Conservation (phyloP, 495 filamentous ascomycete species). For the Cenococcum geophilum region DNA sequence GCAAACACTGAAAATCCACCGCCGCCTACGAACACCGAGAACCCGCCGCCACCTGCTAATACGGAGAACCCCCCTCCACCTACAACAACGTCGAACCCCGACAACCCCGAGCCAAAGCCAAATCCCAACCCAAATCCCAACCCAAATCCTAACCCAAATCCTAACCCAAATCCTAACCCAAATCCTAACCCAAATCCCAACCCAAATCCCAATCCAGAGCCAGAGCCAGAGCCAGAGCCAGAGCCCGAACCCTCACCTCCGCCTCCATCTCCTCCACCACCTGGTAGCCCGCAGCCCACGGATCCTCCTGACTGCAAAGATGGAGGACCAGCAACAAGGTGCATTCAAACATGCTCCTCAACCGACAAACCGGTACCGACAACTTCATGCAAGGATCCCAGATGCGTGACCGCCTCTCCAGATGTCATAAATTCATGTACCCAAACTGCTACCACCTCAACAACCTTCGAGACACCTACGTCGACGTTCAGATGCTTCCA, state of each 20-base stretch:
- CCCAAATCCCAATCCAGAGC: not conserved
- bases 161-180: too few relatives aligned
- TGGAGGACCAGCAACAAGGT: not conserved
- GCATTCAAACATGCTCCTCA: not conserved
- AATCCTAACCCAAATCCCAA: not conserved
- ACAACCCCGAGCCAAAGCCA: not conserved
- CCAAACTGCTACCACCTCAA: not conserved
- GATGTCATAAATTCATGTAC: not conserved
- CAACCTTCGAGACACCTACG: not conserved
- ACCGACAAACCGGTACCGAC: not conserved
- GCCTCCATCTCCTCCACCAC: not conserved
- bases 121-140: not conserved
- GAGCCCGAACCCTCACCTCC: not conserved
- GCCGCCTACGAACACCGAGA: not conserved
- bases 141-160: too few relatives aligned
- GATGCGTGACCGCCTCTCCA: not conserved
- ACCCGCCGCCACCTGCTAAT: not conserved
- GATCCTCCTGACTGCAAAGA: not conserved
- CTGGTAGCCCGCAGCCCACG: not conserved
- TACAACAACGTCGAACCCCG: not conserved
- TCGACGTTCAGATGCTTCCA: not conserved
- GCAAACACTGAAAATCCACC: not conserved
- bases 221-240: not conserved
- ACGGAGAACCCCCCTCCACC: not conserved
- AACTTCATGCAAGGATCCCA: not conserved